Percentiles rank a stretch among this genome's conserved stretches.
Evolutionary conservation across 2,329 filamentous ascomycete genomes (phyloP).

Genomic region (Seiridium cupressi): DNA sequence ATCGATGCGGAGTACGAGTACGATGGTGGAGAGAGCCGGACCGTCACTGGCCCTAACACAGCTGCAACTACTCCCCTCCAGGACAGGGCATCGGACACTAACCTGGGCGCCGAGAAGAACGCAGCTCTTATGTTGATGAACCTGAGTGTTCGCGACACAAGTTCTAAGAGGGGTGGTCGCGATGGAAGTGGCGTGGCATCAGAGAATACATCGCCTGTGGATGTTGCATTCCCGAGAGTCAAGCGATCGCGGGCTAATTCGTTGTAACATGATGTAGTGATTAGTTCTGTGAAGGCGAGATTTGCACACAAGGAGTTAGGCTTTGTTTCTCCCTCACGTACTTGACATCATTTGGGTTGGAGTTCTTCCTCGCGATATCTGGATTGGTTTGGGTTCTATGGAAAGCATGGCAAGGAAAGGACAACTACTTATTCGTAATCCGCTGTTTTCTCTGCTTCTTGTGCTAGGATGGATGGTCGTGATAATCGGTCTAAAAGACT

Average conservation of each 20-base stretch:
- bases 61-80: slow-evolving; percentile 5
- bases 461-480: too few species aligned
- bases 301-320: too few species aligned
- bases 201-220: slow-evolving; percentile 19
- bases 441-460: too few species aligned
- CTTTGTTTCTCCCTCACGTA: too few species aligned
- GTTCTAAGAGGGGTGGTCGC: neutral
- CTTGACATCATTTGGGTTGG: too few species aligned
- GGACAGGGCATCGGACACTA: neutral
- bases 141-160: slow-evolving; percentile 38
- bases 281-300: too few species aligned
- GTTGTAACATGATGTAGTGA: slow-evolving; percentile 21
- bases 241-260: slow-evolving; percentile 41
- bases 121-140: slow-evolving; percentile 48
- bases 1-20: slow-evolving; percentile 22
- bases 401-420: too few species aligned
- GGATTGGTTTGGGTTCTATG: too few species aligned
- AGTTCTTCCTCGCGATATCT: too few species aligned
- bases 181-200: slow-evolving; percentile 12
- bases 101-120: slow-evolving; percentile 37
- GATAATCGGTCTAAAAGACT: too few species aligned
- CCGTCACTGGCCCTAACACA: neutral
- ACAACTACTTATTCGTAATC: too few species aligned
- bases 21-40: slow-evolving; percentile 16
- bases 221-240: slow-evolving; percentile 26